phyloP scores from a whole-genome alignment of 345 rosid genomes.

The Citrus unshiu region DNA sequence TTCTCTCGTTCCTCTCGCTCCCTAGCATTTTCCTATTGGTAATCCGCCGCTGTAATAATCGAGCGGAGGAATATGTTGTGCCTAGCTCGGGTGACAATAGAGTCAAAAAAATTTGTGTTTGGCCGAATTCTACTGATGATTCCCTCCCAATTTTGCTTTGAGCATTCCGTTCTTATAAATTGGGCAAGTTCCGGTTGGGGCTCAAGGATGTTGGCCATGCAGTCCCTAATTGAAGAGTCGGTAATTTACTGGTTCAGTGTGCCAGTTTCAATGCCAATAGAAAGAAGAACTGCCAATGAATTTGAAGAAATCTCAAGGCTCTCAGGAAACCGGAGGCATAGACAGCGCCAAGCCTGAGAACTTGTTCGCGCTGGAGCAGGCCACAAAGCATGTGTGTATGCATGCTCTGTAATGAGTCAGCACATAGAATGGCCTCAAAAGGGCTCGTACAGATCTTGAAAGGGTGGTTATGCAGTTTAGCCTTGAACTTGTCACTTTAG shows the following conservation, averaged over 20 bases:
- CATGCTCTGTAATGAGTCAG: slow-evolving; percentile 93
- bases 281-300: slow-evolving; percentile 53
- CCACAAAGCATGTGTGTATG: slow-evolving; percentile 52
- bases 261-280: slow-evolving; percentile 59
- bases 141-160: slow-evolving; percentile 59
- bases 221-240: slow-evolving; percentile 40
- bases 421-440: slow-evolving; percentile 73
- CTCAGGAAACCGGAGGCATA: slow-evolving; percentile 87
- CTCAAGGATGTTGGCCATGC: slow-evolving; percentile 41
- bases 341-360: slow-evolving; percentile 79
- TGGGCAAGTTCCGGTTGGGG: slow-evolving; percentile 54
- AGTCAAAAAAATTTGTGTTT: slow-evolving; percentile 73
- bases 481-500: slow-evolving; percentile 73
- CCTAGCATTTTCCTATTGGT: too few species aligned
- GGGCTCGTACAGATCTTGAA: slow-evolving; percentile 53
- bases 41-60: too few species aligned
- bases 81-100: neutral
- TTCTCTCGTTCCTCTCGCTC: too few species aligned
- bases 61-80: too few species aligned
- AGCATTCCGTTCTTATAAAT: slow-evolving; percentile 43
- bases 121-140: slow-evolving; percentile 79
- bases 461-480: slow-evolving; percentile 63
- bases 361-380: slow-evolving; percentile 58
- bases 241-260: slow-evolving; percentile 41
- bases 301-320: slow-evolving; percentile 77